These are phyloP conservation scores for Rhytidiadelphus loreus DNA, from an alignment of 225 moss, liverwort and hornwort genomes.

Conservation along the genomic window DNA sequence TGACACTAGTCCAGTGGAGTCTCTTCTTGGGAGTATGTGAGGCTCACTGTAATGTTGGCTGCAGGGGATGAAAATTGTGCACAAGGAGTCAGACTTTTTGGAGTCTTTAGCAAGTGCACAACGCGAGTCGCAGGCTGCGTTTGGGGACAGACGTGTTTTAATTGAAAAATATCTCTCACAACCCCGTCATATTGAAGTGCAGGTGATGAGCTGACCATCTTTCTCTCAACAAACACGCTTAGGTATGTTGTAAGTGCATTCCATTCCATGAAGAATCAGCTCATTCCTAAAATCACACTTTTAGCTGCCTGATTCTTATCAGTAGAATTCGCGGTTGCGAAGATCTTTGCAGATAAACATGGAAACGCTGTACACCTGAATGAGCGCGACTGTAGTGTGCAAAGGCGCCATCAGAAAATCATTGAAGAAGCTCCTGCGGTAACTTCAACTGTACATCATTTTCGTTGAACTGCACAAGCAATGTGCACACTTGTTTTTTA, in stretches of 20 bases:
- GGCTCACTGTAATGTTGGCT: not conserved
- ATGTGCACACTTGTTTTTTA: not conserved
- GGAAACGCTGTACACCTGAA: conserved; percentile 82
- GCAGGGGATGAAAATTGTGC: conserved; percentile 96
- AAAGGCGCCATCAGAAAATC: conserved; percentile 97
- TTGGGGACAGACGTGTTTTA: conserved; percentile 77
- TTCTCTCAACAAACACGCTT: not conserved
- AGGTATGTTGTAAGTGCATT: not conserved
- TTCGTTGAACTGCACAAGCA: not conserved
- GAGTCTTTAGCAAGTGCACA: conserved; percentile 85
- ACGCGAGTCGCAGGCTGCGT: conserved; percentile 90
- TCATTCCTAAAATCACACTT: not conserved
- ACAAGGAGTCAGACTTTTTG: conserved; percentile 47
- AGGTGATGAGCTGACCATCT: conserved; percentile 37
- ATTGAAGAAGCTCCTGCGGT: conserved; percentile 99
- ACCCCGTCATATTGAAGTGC: conserved; percentile 98
- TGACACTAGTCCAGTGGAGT: not conserved
- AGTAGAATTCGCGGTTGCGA: not conserved
- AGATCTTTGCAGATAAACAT: conserved; percentile 98
- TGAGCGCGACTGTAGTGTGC: conserved; percentile 97
- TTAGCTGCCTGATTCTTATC: not conserved
- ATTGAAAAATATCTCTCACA: conserved; percentile 82
- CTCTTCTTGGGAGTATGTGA: not conserved
- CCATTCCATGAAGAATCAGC: not conserved
- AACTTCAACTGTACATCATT: not conserved